Evolutionary conservation across 2,329 filamentous ascomycete species (phyloP).

Genomic region (Ophiostoma ips): DNA sequence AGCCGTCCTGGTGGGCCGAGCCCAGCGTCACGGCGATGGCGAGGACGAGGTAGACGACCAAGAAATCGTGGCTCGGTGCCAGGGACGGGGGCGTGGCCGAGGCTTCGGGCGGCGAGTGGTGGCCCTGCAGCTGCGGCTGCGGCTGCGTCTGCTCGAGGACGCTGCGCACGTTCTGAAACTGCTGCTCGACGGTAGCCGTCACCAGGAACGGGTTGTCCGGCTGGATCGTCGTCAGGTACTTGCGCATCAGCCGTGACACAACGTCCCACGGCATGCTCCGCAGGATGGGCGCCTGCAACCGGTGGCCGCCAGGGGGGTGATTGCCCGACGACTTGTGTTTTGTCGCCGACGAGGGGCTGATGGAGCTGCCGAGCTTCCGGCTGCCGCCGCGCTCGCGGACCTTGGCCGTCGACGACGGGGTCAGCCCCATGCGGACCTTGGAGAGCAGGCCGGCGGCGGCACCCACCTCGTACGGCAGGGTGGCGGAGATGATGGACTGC

Average conservation of each 20-base stretch:
- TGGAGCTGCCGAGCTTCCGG: not conserved
- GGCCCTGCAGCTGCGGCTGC: conserved; percentile 1
- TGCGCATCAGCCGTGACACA: conserved; percentile 17
- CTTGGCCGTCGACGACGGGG: conserved; percentile 18
- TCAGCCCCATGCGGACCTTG: conserved; percentile 21
- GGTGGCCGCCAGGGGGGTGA: not conserved
- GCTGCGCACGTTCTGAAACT: conserved; percentile 14
- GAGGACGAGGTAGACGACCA: conserved; percentile 21
- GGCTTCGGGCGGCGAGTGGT: not conserved
- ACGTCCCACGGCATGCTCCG: conserved; percentile 12
- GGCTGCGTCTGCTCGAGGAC: conserved; percentile 4
- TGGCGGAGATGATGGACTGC: conserved; percentile 19
- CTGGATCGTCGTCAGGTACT: conserved; percentile 20
- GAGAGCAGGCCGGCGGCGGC: conserved; percentile 19
- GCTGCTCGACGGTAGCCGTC: conserved; percentile 17
- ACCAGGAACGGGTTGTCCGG: conserved; percentile 19
- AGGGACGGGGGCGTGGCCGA: conserved; percentile 10
- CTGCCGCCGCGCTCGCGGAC: conserved; percentile 20
- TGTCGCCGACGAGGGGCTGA: not conserved
- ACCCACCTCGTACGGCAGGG: conserved; percentile 17
- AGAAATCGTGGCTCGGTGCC: conserved; percentile 18
- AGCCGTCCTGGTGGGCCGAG: conserved; percentile 17
- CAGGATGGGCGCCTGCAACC: conserved; percentile 5
- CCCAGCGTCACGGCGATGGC: conserved; percentile 20
- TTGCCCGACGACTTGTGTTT: not conserved